phyloP scores from a whole-genome alignment of 192 early-diverging fungal genomes.

The Backusella tuberculispora region DNA sequence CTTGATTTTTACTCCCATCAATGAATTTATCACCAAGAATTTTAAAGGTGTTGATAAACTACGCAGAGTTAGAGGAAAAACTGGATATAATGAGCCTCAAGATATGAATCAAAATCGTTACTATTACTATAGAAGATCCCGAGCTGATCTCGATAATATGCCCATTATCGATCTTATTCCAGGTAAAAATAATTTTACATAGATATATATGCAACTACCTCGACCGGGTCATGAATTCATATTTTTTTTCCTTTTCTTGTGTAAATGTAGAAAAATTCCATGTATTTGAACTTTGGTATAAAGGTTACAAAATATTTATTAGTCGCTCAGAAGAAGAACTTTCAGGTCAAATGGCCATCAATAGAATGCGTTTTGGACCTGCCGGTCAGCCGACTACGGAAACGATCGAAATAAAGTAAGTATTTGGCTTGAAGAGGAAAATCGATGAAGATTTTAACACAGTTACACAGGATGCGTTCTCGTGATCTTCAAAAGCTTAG shows the following conservation, averaged over 20 bases:
- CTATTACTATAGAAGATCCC: neutral
- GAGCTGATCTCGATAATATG: neutral
- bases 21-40: slow-evolving; percentile 14
- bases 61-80: neutral
- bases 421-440: neutral
- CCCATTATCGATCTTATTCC: slow-evolving; percentile 26
- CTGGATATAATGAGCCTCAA: slow-evolving; percentile 2
- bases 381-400: neutral
- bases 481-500: slow-evolving; percentile 1
- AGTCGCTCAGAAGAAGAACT: slow-evolving; percentile 9
- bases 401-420: slow-evolving; percentile 17
- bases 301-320: slow-evolving; percentile 18
- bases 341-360: neutral
- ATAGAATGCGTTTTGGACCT: neutral
- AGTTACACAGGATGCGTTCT: slow-evolving; percentile 19
- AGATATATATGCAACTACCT: neutral
- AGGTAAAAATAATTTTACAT: neutral
- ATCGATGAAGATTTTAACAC: neutral
- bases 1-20: slow-evolving; percentile 17
- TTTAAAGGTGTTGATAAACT: slow-evolving; percentile 7
- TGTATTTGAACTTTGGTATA: slow-evolving; percentile 16
- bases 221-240: neutral
- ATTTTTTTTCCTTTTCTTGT: no score
- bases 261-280: slow-evolving; percentile 13
- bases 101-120: slow-evolving; percentile 2